Percentiles rank a stretch among this genome's conserved stretches.
Conservation (phyloP, 192 early-diverging fungal genomes). For the Coemansia sp. region DNA sequence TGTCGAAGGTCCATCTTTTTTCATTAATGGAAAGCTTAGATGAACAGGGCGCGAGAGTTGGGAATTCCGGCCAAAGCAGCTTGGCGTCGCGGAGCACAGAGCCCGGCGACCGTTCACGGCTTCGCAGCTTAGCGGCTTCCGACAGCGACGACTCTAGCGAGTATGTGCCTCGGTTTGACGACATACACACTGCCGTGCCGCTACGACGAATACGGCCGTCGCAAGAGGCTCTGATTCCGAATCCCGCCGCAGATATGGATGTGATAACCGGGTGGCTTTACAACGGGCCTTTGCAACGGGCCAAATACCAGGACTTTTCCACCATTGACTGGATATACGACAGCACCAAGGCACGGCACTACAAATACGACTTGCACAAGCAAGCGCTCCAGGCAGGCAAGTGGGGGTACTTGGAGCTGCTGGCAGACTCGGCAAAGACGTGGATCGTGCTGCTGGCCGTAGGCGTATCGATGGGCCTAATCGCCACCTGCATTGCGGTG, state of each 20-base stretch:
- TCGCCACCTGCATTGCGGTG: conserved; percentile 46
- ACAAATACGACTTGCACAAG: conserved; percentile 22
- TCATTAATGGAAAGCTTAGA: no score
- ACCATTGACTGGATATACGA: conserved; percentile 57
- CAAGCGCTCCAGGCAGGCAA: conserved; percentile 10
- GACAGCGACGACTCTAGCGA: conserved; percentile 7
- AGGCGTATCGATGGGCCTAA: conserved; percentile 39
- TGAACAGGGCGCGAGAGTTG: no score
- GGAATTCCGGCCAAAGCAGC: no score
- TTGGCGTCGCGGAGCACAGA: no score
- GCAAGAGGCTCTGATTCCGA: conserved; percentile 34
- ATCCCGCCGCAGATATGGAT: conserved; percentile 24
- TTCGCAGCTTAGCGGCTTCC: no score
- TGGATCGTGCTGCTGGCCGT: conserved; percentile 45
- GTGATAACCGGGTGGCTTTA: conserved; percentile 52
- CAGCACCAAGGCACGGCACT: conserved; percentile 41
- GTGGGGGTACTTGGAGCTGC: conserved; percentile 18
- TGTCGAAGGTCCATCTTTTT: conserved; percentile 1
- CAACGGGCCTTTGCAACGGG: conserved; percentile 48
- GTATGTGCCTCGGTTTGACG: conserved; percentile 23
- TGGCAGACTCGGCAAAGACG: conserved; percentile 29
- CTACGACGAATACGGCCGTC: conserved; percentile 36
- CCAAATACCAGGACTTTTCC: conserved; percentile 54
- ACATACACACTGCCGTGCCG: conserved; percentile 18
- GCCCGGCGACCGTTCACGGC: no score